Conservation (phyloP, 1,284 basidiomycete genomes). For the Lentinus polychrous region DNA sequence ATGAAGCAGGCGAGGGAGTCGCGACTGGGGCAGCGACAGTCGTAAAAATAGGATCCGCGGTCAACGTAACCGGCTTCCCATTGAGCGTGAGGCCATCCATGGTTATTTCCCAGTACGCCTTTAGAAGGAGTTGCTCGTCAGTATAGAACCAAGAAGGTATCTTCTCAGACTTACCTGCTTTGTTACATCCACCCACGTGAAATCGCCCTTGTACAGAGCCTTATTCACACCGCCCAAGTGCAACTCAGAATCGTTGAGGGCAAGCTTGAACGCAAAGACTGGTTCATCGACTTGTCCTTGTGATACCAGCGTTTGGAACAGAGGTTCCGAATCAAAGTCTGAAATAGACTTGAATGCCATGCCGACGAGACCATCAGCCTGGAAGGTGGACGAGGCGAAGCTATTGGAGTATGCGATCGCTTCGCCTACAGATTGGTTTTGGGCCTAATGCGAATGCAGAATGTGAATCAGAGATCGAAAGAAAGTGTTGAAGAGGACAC, state of each 20-base stretch:
- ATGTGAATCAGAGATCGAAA: constrained; percentile 4
- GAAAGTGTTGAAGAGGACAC: constrained; percentile 25
- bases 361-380: constrained; percentile 26
- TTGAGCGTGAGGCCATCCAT: constrained; percentile 16
- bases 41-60: neutral
- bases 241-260: constrained; percentile 25
- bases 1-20: neutral
- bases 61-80: neutral
- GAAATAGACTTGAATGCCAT: constrained; percentile 24
- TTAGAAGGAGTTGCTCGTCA: no score
- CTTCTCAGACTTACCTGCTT: constrained; percentile 11
- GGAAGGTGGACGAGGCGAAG: constrained; percentile 15
- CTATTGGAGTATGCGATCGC: constrained; percentile 18
- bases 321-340: constrained; percentile 13
- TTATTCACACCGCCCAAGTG: constrained; percentile 31
- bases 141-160: neutral
- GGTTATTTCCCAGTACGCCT: constrained; percentile 19
- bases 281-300: constrained; percentile 19
- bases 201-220: constrained; percentile 15
- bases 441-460: constrained; percentile 9
- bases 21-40: neutral
- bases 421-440: constrained; percentile 16
- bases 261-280: constrained; percentile 35
- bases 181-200: constrained; percentile 19
- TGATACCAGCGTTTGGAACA: constrained; percentile 16